Evolutionary conservation across 2,329 filamentous ascomycete species (phyloP), one percentile per base, ranked within the genome.

Genomic region (Thermothelomyces thermophilus): DNA sequence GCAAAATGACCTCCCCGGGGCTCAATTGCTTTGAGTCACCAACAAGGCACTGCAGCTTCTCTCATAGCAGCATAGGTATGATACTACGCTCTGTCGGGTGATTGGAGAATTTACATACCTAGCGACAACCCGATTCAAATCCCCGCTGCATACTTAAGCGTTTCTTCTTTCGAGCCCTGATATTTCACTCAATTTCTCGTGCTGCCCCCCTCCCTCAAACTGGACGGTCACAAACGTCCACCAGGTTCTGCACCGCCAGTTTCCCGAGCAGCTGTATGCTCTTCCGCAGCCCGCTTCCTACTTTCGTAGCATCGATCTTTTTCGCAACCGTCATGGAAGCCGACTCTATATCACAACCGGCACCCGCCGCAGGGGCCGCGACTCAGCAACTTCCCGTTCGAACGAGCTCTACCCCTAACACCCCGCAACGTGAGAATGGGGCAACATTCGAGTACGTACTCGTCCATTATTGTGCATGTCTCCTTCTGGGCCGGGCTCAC

Each of bases 371-470:
- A 34, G 30, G 26, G 19, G 36, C 45, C 6, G 5, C 37, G 8
- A 6, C 16, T 5, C n/a, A 44, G 20, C 31, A 43, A 3, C 42
- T 57, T 5, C 41, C 57, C 17, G 46, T 51, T 11, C 51, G 51
- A 8, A 36, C 47, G 22, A 35, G 22, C 14, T 3, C 48, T 37
- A 40, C 35, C 19, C 46, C 36, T 33, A 46, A 5, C 31, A 42
- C 36, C 19, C 26, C 43, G 11, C 48, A 50, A 41, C 37, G 40
- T 31, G 33, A 53, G 42, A 47, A 58, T 55, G 57, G 46, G 35
- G 46, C 19, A 10, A 9, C 51, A 13, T 70, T 71, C 51, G 68
- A 71, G 66, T 68, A 56, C 51, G 55, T 33, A 17, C 28, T 19
- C 6, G 14, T n/a, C 17, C 14, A 17, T 3, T 6, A 11, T 20